Percentiles rank a stretch among this genome's conserved stretches.
phyloP scores from a whole-genome alignment of 1,284 basidiomycete species.

The Apiotrichum siamense region DNA sequence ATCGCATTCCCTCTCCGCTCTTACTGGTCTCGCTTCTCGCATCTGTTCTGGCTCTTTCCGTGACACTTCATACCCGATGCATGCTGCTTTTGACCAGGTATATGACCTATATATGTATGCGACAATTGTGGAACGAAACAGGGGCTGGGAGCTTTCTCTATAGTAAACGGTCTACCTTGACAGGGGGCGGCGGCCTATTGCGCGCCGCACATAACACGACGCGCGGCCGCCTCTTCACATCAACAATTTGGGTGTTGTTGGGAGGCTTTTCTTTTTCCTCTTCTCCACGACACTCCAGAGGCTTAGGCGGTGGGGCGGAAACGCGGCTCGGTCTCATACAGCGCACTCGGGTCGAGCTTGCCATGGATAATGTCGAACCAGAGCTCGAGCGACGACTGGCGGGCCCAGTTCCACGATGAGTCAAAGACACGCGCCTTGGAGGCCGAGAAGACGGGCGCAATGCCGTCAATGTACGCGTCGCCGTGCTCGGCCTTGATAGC shows the following conservation, averaged over 20 bases:
- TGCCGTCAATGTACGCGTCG: conserved; percentile 87
- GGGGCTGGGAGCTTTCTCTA: conserved; percentile 9
- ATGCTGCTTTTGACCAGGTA: conserved; percentile 13
- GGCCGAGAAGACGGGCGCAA: conserved; percentile 86
- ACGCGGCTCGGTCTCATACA: conserved; percentile 38
- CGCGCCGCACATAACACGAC: too few relatives aligned
- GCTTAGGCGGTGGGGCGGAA: conserved; percentile 10
- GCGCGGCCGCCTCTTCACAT: too few relatives aligned
- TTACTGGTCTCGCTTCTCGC: background rate
- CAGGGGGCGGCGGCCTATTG: background rate
- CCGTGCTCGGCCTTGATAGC: conserved; percentile 68
- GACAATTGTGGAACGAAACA: conserved; percentile 13
- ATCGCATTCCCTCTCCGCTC: too few relatives aligned
- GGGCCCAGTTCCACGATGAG: conserved; percentile 98
- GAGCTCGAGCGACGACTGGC: conserved; percentile 90
- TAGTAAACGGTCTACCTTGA: conserved; percentile 3
- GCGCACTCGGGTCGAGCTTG: conserved; percentile 43
- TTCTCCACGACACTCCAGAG: background rate
- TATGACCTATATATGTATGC: conserved; percentile 11
- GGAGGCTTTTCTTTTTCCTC: background rate
- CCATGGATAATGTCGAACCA: conserved; percentile 98
- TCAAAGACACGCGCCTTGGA: conserved; percentile 97
- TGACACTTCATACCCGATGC: conserved; percentile 8
- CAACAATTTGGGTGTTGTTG: background rate
- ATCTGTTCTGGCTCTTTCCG: background rate